phyloP scores from a whole-genome alignment of 257 asterid species.

The Plantago elongata region DNA sequence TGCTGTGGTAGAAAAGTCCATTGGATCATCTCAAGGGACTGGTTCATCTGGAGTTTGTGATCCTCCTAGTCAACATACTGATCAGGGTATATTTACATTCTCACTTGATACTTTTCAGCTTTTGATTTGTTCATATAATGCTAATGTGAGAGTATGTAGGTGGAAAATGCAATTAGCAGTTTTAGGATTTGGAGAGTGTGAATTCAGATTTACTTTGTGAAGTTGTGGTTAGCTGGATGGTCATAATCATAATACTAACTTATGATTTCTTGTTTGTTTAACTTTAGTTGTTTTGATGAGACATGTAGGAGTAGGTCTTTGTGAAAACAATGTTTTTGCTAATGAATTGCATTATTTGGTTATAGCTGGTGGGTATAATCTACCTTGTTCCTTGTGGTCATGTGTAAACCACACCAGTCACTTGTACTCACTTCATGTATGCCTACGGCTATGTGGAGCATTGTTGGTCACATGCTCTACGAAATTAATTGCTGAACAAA shows the following conservation, averaged over 20 bases:
- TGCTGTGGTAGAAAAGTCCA: constrained; percentile 28
- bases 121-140: neutral
- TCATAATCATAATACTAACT: too few species aligned
- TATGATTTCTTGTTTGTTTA: neutral
- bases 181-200: neutral
- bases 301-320: neutral
- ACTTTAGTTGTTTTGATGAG: neutral
- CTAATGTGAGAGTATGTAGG: too few species aligned
- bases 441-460: too few species aligned
- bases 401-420: too few species aligned
- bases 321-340: neutral
- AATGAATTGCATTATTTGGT: too few species aligned
- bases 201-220: too few species aligned
- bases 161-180: neutral
- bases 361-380: too few species aligned
- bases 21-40: constrained; percentile 49
- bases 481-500: too few species aligned
- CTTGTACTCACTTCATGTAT: too few species aligned
- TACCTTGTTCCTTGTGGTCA: too few species aligned
- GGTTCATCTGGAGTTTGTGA: constrained; percentile 57
- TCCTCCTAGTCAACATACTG: constrained; percentile 32
- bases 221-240: too few species aligned
- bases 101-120: neutral
- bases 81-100: constrained; percentile 33
- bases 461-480: too few species aligned